Conservation (phyloP, 1,284 basidiomycete species). For the Termitomyces sp. region DNA sequence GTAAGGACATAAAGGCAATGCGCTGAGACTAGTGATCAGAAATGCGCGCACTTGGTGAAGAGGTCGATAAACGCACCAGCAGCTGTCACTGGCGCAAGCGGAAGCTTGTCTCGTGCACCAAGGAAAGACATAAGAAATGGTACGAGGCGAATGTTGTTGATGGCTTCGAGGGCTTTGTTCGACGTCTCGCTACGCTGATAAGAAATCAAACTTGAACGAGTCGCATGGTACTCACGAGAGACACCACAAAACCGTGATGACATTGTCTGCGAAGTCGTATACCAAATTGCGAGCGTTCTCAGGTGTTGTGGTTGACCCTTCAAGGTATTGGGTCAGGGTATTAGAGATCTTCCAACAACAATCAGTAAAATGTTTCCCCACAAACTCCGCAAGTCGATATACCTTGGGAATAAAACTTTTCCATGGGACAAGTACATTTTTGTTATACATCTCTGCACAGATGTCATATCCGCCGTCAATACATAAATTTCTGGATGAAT, state of each 20-base stretch:
- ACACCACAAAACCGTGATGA: conserved; percentile 90
- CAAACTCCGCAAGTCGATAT: conserved; percentile 2
- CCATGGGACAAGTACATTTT: conserved; percentile 78
- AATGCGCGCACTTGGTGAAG: background rate
- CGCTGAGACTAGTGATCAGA: conserved; percentile 39
- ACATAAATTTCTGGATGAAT: conserved; percentile 73
- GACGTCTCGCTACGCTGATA: conserved; percentile 74
- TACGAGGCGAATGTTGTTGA: conserved; percentile 73
- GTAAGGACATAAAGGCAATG: conserved; percentile 89
- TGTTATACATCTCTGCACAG: conserved; percentile 95
- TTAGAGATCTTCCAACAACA: conserved; percentile 56
- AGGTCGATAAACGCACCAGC: conserved; percentile 50
- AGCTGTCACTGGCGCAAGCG: conserved; percentile 66
- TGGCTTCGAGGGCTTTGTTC: conserved; percentile 83
- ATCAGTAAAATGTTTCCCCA: background rate
- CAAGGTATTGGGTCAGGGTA: conserved; percentile 66
- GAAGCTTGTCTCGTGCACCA: conserved; percentile 59
- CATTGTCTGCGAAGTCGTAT: conserved; percentile 85
- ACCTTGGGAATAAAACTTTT: conserved; percentile 75
- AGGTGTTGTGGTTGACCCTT: conserved; percentile 50
- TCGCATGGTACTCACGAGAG: conserved; percentile 63
- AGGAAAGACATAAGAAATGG: conserved; percentile 86
- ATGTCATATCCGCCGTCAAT: conserved; percentile 93
- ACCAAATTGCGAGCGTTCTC: conserved; percentile 72
- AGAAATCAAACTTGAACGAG: conserved; percentile 13